These are phyloP conservation scores for Cryptococcus floricola DNA, from an alignment of 1,284 basidiomycete species.

Conservation along the genomic window DNA sequence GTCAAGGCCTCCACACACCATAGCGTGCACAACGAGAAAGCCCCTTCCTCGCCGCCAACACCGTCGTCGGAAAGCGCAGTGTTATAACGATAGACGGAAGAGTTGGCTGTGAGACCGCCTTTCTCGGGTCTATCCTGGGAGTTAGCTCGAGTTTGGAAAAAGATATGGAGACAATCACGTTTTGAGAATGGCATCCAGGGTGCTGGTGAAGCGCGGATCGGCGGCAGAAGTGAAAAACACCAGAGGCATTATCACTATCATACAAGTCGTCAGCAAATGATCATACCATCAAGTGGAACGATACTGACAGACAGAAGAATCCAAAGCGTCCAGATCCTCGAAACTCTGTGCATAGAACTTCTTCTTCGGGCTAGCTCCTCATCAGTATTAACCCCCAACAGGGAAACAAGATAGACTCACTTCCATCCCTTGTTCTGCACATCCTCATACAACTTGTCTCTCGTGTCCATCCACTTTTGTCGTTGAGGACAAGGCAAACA, in stretches of 20 bases:
- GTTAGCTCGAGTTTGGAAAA: background rate
- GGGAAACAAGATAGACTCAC: conserved; percentile 52
- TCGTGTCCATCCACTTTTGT: conserved; percentile 64
- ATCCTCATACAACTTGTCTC: conserved; percentile 75
- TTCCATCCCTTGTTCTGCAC: conserved; percentile 62
- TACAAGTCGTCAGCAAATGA: background rate
- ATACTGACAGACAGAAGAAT: conserved; percentile 46
- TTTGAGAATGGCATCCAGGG: conserved; percentile 72
- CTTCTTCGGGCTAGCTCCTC: conserved; percentile 24
- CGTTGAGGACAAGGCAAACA: conserved; percentile 53
- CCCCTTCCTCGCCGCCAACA: conserved; percentile 87
- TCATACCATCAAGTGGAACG: background rate
- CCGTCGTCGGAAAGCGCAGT: conserved; percentile 77
- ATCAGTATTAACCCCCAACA: background rate
- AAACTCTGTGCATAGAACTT: conserved; percentile 50
- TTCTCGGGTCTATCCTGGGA: conserved; percentile 58
- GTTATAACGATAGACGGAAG: conserved; percentile 59
- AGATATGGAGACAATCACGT: conserved; percentile 45
- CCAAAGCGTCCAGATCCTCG: conserved; percentile 51
- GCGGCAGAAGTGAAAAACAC: conserved; percentile 73
- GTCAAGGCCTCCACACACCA: conserved; percentile 83
- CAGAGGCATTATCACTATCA: conserved; percentile 38
- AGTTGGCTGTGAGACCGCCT: conserved; percentile 79
- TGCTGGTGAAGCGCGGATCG: conserved; percentile 79
- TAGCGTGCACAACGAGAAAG: conserved; percentile 47